Evolutionary conservation across 78 protist genomes (phyloP), one percentile per base, ranked within the genome.

Genomic region (Goniomonas avonlea): DNA sequence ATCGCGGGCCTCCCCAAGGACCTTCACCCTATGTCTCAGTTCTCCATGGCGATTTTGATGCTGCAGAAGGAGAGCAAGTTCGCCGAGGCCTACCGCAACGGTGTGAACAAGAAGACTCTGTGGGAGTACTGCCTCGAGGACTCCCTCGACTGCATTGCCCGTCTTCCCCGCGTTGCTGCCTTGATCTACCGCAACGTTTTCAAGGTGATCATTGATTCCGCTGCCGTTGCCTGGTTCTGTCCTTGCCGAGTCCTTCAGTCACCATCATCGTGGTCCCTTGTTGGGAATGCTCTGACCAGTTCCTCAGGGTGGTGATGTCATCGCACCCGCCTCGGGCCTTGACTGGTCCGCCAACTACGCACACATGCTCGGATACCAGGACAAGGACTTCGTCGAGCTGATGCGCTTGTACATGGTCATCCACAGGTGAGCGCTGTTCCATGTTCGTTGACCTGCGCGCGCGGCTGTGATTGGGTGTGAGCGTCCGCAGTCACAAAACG

Each of bases 11-110:
- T 94, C 84, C 95, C 95, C 73, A 40, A 66, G 77, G 85, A 75
- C 47, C 45, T 92, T 82, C 98, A 94, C 88, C 98, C 98, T 55
- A 94, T 94, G 98, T 63, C 91, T 35, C 93, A 94, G 88, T 75
- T 94, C 32, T 45, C 69, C 9, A 66, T 66, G 55, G 74, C 25
- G 23, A 66, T 66, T 32, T 11, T 66, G 27, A 53, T 53, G 25
- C 81, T 88, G 75, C 93, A 93, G 80, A 29, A 58, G 37, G 92
- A 84, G 74, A 66, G 86, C 41, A 45, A 80, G 83, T 94, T 94
- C 68, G 95, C 96, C 55, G 38, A 77, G 56, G 94, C 89, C 4
- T 94, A 92, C 84, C 81, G 73, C 41, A n/a, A n/a, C 21, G 96
- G 96, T 41, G 77, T 91, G 43, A 58, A 85, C 86, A 94, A 94